These are phyloP conservation scores for Erigeron philadelphicus DNA, from an alignment of 140 eudicot species.

Conservation along the genomic window DNA sequence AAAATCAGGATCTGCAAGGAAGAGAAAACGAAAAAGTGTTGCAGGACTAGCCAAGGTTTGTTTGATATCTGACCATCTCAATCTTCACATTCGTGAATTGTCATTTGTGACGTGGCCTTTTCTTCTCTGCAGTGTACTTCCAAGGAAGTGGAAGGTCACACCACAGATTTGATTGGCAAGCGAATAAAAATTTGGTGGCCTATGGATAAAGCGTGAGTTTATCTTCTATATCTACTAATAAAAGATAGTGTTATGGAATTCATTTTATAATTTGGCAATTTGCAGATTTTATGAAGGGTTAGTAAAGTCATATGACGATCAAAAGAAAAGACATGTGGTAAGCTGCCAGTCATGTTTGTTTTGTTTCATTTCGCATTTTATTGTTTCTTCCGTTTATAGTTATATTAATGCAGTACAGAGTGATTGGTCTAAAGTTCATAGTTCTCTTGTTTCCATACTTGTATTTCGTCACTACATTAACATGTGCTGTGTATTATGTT, in stretches of 20 bases:
- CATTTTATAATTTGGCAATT: not conserved
- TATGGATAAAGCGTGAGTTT: constrained; percentile 73
- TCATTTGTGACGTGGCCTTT: constrained; percentile 3
- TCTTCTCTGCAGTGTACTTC: constrained; percentile 54
- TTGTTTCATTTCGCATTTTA: not conserved
- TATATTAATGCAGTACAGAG: not conserved
- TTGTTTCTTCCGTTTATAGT: not conserved
- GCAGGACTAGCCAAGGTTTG: constrained; percentile 69
- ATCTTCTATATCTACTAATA: constrained; percentile 17
- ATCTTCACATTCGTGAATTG: not conserved
- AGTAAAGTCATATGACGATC: constrained; percentile 82
- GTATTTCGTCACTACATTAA: no score
- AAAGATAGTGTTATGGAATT: not conserved
- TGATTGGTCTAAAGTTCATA: no score
- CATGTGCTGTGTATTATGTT: not conserved
- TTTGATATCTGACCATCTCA: constrained; percentile 1
- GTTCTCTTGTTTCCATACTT: no score
- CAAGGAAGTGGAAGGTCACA: constrained; percentile 45
- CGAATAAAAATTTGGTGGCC: constrained; percentile 97
- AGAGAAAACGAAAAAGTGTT: constrained; percentile 50
- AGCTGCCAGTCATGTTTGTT: constrained; percentile 27
- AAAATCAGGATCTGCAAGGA: constrained; percentile 47
- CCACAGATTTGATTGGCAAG: constrained; percentile 67
- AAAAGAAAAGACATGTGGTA: constrained; percentile 85
- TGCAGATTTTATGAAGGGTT: constrained; percentile 87